Evolutionary conservation across 2,329 filamentous ascomycete genomes (phyloP), one percentile per base, ranked within the genome.

Genomic region (Calonectria crousiana): DNA sequence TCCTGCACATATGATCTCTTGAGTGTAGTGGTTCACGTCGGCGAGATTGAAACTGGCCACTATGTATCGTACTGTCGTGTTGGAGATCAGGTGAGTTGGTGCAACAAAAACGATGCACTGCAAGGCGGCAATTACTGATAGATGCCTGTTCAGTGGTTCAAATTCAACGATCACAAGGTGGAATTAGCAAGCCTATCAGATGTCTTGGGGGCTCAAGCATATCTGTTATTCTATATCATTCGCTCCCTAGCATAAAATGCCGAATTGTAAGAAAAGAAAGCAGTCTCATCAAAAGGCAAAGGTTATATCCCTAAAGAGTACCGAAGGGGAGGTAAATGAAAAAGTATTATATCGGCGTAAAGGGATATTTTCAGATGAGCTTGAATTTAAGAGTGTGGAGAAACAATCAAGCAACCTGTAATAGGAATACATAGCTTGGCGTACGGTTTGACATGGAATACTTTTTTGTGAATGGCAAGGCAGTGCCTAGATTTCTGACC

Each of bases 161-260:
- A 95, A 70, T 98, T 98, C 85, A 97, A 98, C 81, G 96, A 98
- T 82, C 96, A 97, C 83, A 95, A 95, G 83, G 96, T 98, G 30
- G 95, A 96, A 75, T 83, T 96, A 71, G 96, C 95, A 2, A 92
- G 92, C 60, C 93, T 97, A 82, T 94, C 94, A 6, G 95, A 98
- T 74, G 96, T 98, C 4, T 88, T 98, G 52, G 91, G 90, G 36
- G 95, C 95, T 18, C 93, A 98, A 83, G 95, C 96, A 0, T 98
- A 98, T 84, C 88, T 98, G 72, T 87, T 98, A 68, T 98, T 98
- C 83, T 98, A 98, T 80, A 92, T 93, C 68, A 91, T 93, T 74
- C 88, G 92, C 75, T 92, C 91, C 28, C 81, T 92, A 23, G 86
- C 89, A 58, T 91, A 81, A 83, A 49, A 16, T 44, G 26, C 30